Conservation (phyloP, 805 yeast genomes). For the Saturnispora quitensis region DNA sequence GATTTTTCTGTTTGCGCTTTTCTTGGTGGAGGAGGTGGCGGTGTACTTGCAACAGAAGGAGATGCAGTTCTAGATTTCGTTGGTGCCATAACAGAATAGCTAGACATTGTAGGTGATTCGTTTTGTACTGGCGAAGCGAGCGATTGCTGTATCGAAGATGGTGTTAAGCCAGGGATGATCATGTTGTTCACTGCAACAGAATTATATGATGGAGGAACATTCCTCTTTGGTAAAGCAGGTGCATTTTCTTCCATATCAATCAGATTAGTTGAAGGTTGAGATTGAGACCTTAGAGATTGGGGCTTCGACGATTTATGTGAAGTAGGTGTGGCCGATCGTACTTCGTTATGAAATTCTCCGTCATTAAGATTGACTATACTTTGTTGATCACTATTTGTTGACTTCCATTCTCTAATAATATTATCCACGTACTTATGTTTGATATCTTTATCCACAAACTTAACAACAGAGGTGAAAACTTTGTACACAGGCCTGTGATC, state of each 20-base stretch:
- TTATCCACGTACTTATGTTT: constrained; percentile 47
- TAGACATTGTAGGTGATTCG: constrained; percentile 1
- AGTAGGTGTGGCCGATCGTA: constrained; percentile 11
- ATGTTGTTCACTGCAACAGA: constrained; percentile 15
- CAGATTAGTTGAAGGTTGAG: constrained; percentile 10
- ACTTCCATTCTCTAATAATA: constrained; percentile 51
- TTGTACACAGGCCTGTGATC: constrained; percentile 94
- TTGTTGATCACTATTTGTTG: constrained; percentile 13
- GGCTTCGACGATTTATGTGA: constrained; percentile 14
- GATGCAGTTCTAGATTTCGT: constrained; percentile 24
- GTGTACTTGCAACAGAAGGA: constrained; percentile 13
- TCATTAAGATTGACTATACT: constrained; percentile 26
- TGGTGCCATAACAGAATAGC: constrained; percentile 23
- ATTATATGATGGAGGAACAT: constrained; percentile 20
- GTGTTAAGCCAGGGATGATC: constrained; percentile 21
- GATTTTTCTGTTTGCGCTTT: neutral
- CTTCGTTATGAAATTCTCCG: constrained; percentile 7
- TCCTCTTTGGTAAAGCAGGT: constrained; percentile 14
- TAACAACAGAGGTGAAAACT: constrained; percentile 56
- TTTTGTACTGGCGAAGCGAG: neutral
- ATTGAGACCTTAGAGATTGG: constrained; percentile 4
- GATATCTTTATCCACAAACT: constrained; percentile 55
- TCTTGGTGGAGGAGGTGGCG: constrained; percentile 26
- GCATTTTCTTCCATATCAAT: constrained; percentile 17
- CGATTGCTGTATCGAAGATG: constrained; percentile 11